Base-by-base conservation (phyloP, 2,329 filamentous ascomycete species). In the Fusarium dlaminii region DNA sequence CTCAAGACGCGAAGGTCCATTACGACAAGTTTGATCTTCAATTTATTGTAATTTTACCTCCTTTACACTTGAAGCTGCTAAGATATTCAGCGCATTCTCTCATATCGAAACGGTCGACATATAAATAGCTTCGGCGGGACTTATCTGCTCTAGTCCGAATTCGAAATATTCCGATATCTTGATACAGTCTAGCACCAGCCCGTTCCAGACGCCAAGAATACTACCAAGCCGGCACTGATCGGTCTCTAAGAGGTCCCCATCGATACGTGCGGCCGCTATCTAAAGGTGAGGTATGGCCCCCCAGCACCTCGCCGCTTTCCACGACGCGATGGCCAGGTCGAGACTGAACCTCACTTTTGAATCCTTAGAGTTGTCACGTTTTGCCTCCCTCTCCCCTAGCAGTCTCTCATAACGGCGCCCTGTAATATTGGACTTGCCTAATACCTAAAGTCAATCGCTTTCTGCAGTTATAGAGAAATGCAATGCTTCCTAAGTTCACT, bases 211-310 rank as follows among this genome's bases (percentile, higher is more conserved):
- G 46, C 46, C 59, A 64, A 56, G 48, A 36, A 8, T 11, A 14
- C 22, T 34, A 40, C 63, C 48, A 51, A 48, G 59, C 63, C 59
- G 60, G 48, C 58, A 66, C 24, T 24, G 34, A 29, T 29, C 48
- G 59, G 34, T 45, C 22, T 30, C 46, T 62, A 39, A 10, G 20
- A 62, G 3, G 18, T 46, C 39, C 29, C 30, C n/a, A 34, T 57
- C 24, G 27, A 58, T 58, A 48, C 30, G n/a, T 57, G 51, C 36
- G 51, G 51, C 54, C 39, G 39, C 29, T 56, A 46, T 57, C 39
- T 27, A 3, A 24, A 56, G 8, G 6, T 56, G 17, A 27, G 37
- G 36, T 27, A 12, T 56, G 20, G 24, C 52, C 15, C 34, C 34
- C 37, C 17, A 32, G 52, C 10, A 32, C 29, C n/a, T 32, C 36